A percentile compares a stretch with the other conserved stretches of the same genome.
Conservation (phyloP, 2,329 filamentous ascomycete species). For the Colletotrichum magnum region DNA sequence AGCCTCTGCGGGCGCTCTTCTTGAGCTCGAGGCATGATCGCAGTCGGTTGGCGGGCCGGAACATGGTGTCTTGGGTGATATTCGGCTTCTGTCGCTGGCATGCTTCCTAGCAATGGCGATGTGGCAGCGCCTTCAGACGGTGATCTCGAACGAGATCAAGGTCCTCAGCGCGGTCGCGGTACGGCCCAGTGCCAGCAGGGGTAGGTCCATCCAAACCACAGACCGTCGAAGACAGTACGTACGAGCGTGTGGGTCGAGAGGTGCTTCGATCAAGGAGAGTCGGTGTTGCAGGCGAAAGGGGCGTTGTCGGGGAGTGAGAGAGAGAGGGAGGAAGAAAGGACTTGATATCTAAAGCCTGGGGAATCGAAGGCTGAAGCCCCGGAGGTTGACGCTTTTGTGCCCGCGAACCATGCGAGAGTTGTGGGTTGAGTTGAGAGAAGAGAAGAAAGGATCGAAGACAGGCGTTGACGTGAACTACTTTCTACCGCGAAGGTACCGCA, state of each 20-base stretch:
- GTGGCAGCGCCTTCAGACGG: conserved; percentile 59
- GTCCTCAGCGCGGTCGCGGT: conserved; percentile 75
- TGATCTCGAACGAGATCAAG: conserved; percentile 66
- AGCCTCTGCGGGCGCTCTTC: conserved; percentile 57
- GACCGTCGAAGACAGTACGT: conserved; percentile 8
- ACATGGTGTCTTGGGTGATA: conserved; percentile 59
- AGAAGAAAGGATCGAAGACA: conserved; percentile 9
- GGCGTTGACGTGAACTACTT: conserved; percentile 30
- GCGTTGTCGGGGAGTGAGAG: conserved; percentile 1
- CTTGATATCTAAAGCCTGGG: conserved; percentile 24
- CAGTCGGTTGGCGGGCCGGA: conserved; percentile 55
- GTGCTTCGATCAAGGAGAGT: conserved; percentile 14
- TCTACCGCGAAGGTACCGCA: conserved; percentile 23
- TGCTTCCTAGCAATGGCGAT: conserved; percentile 53
- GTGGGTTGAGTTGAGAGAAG: conserved; percentile 27
- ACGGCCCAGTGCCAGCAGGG: conserved; percentile 45
- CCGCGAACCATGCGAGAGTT: conserved; percentile 37
- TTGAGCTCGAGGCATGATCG: conserved; percentile 58
- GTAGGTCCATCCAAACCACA: conserved; percentile 40
- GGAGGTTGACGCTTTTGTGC: conserved; percentile 35
- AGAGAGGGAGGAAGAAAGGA: not conserved
- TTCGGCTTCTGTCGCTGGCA: conserved; percentile 54
- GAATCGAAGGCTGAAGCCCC: conserved; percentile 44
- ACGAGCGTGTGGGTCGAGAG: conserved; percentile 9
- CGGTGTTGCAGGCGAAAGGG: conserved; percentile 18